phyloP scores from a whole-genome alignment of 1,284 basidiomycete genomes.

The Acaromyces ingoldii region DNA sequence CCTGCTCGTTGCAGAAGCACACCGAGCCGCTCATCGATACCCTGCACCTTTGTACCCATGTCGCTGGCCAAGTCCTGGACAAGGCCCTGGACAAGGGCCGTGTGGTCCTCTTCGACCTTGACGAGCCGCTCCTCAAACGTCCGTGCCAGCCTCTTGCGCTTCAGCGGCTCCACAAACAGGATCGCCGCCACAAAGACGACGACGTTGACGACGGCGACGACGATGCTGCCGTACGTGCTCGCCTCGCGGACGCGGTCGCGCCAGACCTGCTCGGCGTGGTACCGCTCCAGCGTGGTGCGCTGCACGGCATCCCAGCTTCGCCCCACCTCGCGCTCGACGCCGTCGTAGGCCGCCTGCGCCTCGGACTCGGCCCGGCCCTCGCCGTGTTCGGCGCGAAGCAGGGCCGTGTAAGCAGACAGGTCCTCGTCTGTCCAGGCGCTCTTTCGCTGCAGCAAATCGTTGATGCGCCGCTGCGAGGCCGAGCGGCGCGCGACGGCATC shows the following conservation, averaged over 20 bases:
- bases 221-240: slow-evolving; percentile 38
- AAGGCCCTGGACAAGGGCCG: slow-evolving; percentile 19
- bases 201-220: slow-evolving; percentile 41
- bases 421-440: slow-evolving; percentile 37
- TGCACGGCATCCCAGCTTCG: slow-evolving; percentile 41
- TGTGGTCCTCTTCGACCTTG: slow-evolving; percentile 27
- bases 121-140: slow-evolving; percentile 42
- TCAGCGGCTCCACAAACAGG: slow-evolving; percentile 48
- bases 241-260: slow-evolving; percentile 38
- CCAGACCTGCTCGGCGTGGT: slow-evolving; percentile 50
- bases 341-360: slow-evolving; percentile 30
- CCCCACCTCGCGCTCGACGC: slow-evolving; percentile 28
- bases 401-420: slow-evolving; percentile 34
- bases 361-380: slow-evolving; percentile 23
- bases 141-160: slow-evolving; percentile 43
- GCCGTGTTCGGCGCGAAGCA: slow-evolving; percentile 40
- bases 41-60: background rate
- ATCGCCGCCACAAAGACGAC: slow-evolving; percentile 44
- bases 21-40: background rate
- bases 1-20: background rate
- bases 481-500: slow-evolving; percentile 26
- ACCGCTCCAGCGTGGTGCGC: slow-evolving; percentile 37
- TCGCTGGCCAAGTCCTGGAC: slow-evolving; percentile 21
- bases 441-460: slow-evolving; percentile 44
- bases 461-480: slow-evolving; percentile 32